These are phyloP conservation scores for Saccharomycopsis amapae DNA, from an alignment of 805 yeast species.

Conservation along the genomic window DNA sequence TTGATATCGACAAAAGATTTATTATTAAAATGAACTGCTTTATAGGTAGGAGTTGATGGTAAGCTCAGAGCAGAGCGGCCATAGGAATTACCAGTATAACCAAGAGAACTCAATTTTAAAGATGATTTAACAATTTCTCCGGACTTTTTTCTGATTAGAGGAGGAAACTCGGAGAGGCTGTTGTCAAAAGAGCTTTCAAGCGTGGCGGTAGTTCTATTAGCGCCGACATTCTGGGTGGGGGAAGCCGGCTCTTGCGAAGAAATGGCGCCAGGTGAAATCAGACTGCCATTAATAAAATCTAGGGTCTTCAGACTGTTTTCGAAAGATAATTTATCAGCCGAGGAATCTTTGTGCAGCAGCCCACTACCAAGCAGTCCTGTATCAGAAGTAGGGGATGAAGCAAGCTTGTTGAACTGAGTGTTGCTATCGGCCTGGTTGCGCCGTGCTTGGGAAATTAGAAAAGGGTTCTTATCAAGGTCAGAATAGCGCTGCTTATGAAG, in stretches of 20 bases:
- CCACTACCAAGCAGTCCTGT: too few relatives aligned
- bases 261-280: too few relatives aligned
- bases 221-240: not conserved
- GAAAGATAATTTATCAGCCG: too few relatives aligned
- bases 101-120: slow-evolving; percentile 41
- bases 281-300: too few relatives aligned
- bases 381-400: too few relatives aligned
- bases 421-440: slow-evolving; percentile 6
- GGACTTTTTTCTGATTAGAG: slow-evolving; percentile 67
- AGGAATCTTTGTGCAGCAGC: too few relatives aligned
- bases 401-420: slow-evolving; percentile 11
- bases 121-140: slow-evolving; percentile 84
- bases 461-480: slow-evolving; percentile 8
- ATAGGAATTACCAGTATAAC: slow-evolving; percentile 19
- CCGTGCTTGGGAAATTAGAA: not conserved
- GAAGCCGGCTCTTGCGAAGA: not conserved
- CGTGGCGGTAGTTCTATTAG: not conserved
- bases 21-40: slow-evolving; percentile 76
- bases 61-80: slow-evolving; percentile 32
- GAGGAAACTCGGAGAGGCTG: not conserved
- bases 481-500: slow-evolving; percentile 11
- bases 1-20: slow-evolving; percentile 52
- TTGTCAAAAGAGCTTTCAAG: not conserved
- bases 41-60: slow-evolving; percentile 53
- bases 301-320: too few relatives aligned